Conservation (phyloP, 192 early-diverging fungal species). For the Rhizoclosmatium sp. region DNA sequence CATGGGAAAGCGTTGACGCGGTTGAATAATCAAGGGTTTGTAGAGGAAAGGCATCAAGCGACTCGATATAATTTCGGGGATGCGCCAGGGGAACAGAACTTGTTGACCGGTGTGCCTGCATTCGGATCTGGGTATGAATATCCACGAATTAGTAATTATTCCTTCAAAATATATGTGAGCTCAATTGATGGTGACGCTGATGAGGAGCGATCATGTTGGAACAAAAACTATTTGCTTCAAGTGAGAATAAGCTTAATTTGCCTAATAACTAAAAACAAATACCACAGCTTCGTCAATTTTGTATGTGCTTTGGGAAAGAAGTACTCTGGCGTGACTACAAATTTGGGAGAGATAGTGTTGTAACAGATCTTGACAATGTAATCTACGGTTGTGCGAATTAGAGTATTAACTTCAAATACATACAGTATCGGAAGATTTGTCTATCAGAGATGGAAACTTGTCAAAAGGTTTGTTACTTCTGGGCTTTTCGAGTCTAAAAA, state of each 20-base stretch:
- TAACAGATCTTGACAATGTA: constrained; percentile 12
- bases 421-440: constrained; percentile 13
- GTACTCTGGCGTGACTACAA: constrained; percentile 10
- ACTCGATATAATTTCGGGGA: constrained; percentile 18
- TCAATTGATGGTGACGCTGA: constrained; percentile 18
- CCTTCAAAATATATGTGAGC: constrained; percentile 20
- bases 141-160: constrained; percentile 8
- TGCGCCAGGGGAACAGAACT: neutral
- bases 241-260: neutral
- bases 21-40: neutral
- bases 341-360: constrained; percentile 6
- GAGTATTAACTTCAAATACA: neutral
- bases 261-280: neutral
- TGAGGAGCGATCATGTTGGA: constrained; percentile 2
- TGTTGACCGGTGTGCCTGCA: constrained; percentile 1
- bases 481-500: neutral
- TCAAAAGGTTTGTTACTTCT: neutral
- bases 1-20: neutral
- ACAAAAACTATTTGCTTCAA: constrained; percentile 5
- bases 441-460: neutral
- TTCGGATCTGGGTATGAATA: constrained; percentile 6
- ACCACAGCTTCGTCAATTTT: constrained; percentile 2
- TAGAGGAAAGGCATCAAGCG: neutral
- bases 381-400: neutral
- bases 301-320: constrained; percentile 3